Evolutionary conservation across 345 rosid genomes (phyloP).

Genomic region (Ricinus communis): DNA sequence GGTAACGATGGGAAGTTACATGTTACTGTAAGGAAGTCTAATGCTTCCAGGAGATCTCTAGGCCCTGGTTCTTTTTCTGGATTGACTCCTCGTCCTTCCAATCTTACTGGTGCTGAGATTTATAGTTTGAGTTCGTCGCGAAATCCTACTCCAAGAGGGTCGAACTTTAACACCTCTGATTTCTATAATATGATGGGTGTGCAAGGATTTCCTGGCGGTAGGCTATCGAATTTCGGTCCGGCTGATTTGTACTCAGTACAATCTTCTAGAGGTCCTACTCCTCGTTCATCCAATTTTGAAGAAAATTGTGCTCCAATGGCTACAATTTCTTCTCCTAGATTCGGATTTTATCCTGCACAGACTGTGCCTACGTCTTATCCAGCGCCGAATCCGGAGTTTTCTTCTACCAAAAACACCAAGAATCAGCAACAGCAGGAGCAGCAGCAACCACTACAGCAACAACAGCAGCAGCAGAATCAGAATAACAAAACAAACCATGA

Average conservation of each 20-base stretch:
- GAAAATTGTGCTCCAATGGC: conserved; percentile 51
- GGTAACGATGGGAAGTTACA: conserved; percentile 45
- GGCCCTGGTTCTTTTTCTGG: conserved; percentile 38
- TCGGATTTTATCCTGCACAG: conserved; percentile 69
- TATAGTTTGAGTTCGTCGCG: conserved; percentile 46
- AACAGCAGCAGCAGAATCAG: conserved; percentile 20
- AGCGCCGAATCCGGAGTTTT: conserved; percentile 81
- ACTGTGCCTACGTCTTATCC: conserved; percentile 70
- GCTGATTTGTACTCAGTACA: conserved; percentile 80
- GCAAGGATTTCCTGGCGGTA: conserved; percentile 61
- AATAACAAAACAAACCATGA: conserved; percentile 60
- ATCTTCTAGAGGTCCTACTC: conserved; percentile 63
- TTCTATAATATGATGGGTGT: conserved; percentile 53
- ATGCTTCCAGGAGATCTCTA: conserved; percentile 38
- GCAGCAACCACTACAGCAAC: conserved; percentile 29
- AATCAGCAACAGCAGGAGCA: conserved; percentile 25
- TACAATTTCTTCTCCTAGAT: conserved; percentile 56
- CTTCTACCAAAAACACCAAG: conserved; percentile 41
- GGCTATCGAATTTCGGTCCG: conserved; percentile 80
- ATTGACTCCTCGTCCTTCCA: conserved; percentile 48
- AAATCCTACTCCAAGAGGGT: conserved; percentile 49
- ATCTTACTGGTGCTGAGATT: conserved; percentile 52
- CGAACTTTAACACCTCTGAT: conserved; percentile 39
- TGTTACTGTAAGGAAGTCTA: conserved; percentile 44
- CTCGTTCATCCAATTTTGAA: conserved; percentile 33